Evolutionary conservation across 805 yeast genomes (phyloP).

Genomic region (Metschnikowia orientalis): DNA sequence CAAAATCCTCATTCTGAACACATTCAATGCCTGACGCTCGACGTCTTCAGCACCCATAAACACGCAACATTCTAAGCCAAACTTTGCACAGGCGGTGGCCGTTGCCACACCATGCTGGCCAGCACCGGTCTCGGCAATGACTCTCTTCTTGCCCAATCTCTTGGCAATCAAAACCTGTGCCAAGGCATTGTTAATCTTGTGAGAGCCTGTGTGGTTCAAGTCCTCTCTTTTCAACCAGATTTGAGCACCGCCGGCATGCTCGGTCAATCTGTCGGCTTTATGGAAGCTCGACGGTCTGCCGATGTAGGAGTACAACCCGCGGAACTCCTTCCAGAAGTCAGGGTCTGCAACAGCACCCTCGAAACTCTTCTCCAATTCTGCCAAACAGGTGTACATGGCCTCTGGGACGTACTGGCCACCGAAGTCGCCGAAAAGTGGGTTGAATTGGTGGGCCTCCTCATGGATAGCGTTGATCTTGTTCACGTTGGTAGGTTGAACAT

Average conservation of each 20-base stretch:
- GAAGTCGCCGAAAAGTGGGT: conserved; percentile 84
- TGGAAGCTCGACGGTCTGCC: conserved; percentile 96
- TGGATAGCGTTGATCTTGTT: conserved; percentile 36
- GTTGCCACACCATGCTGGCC: conserved; percentile 94
- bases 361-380: conserved; percentile 84
- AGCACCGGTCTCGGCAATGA: conserved; percentile 90
- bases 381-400: conserved; percentile 84
- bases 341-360: conserved; percentile 87
- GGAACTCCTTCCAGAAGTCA: conserved; percentile 88
- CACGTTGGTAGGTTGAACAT: conserved; percentile 11
- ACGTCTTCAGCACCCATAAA: conserved; percentile 99
- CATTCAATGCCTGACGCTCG: conserved; percentile 96
- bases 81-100: conserved; percentile 88
- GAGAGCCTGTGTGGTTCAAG: conserved; percentile 84
- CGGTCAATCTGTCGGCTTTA: conserved; percentile 83
- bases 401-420: conserved; percentile 99
- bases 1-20: conserved; percentile 91
- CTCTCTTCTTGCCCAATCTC: conserved; percentile 69
- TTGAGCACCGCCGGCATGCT: conserved; percentile 83
- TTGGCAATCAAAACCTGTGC: conserved; percentile 79
- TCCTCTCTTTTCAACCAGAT: conserved; percentile 99
- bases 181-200: conserved; percentile 78
- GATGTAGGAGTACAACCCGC: conserved; percentile 79
- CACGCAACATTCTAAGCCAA: conserved; percentile 90
- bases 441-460: conserved; percentile 60